Evolutionary conservation across 495 filamentous ascomycete species (phyloP), one percentile per base, ranked within the genome.

Genomic region (Aspergillus haitiensis): DNA sequence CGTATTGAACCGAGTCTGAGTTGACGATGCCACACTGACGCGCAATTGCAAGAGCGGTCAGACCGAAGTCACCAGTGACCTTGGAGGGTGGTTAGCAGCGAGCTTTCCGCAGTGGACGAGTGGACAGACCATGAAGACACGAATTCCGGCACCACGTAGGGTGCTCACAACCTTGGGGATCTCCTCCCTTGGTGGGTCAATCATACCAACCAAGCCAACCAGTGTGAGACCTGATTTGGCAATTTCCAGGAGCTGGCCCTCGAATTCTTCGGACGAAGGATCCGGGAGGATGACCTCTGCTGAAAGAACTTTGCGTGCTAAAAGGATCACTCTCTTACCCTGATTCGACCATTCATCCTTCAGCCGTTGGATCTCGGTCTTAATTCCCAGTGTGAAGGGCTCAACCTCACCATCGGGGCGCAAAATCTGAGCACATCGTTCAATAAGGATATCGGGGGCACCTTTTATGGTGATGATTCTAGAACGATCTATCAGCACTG

Each of bases 21-120:
- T 77, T 85, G 52, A 89, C 73, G 64, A 89, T 89, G 16, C 84
- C 84, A 61, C 83, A 85, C 39, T 87, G 78, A 4, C 75, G 67
- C 2, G 86, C 85, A 60, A 90, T 88, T 10, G 86, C 84, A 55
- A 81, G 74, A 0, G 87, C 86, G 0, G 88, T 90, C 32, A 86
- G 78, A 16, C 82, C 82, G 56, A 85, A 88, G 67, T 91, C 87
- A 34, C 88, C 87, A 13, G 87, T 90, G 2, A 70, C 62, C 67
- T 69, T 27, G 16, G 31, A 47, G 11, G 5, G 15, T 46, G 35
- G 32, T 45, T 7, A 40, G 40, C 16, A 50, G 6, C 11, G 0
- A 31, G 36, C 21, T 36, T 15, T 1, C 35, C 8, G 7, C 8
- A 15, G 3, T 0, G 13, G 7, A 27, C 21, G 21, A 27, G 21